Conservation (phyloP, 345 rosid species). For the Lagerstroemia speciosa region DNA sequence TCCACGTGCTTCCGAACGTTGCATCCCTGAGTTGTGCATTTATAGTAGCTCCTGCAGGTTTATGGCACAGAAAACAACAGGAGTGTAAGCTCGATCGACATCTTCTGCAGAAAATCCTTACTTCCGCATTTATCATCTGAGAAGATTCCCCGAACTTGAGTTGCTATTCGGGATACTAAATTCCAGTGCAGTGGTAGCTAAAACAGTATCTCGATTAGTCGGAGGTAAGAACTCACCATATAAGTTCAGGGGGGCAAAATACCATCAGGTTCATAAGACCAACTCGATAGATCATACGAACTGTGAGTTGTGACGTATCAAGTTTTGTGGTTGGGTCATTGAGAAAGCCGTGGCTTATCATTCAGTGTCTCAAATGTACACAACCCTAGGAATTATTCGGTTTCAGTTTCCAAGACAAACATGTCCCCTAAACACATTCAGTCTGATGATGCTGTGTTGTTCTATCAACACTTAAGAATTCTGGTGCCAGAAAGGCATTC, state of each 20-base stretch:
- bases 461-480: not conserved
- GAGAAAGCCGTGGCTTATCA: too few relatives aligned
- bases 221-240: not conserved
- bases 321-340: too few relatives aligned
- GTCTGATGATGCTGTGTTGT: too few relatives aligned
- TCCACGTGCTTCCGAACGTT: constrained; percentile 87
- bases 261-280: too few relatives aligned
- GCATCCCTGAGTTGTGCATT: constrained; percentile 76
- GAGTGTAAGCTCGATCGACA: not conserved
- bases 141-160: not conserved
- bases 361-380: too few relatives aligned
- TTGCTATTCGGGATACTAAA: not conserved
- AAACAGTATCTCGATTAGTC: not conserved
- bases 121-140: not conserved
- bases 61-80: not conserved
- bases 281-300: too few relatives aligned
- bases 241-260: too few relatives aligned
- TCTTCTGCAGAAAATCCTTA: not conserved
- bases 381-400: too few relatives aligned
- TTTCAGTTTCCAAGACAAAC: too few relatives aligned
- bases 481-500: not conserved
- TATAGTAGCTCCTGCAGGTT: constrained; percentile 76
- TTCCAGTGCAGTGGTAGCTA: not conserved
- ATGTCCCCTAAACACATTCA: too few relatives aligned
- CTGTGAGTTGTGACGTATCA: too few relatives aligned